phyloP scores from a whole-genome alignment of 73 alveolate genomes.

The Paramecium octaurelia region DNA sequence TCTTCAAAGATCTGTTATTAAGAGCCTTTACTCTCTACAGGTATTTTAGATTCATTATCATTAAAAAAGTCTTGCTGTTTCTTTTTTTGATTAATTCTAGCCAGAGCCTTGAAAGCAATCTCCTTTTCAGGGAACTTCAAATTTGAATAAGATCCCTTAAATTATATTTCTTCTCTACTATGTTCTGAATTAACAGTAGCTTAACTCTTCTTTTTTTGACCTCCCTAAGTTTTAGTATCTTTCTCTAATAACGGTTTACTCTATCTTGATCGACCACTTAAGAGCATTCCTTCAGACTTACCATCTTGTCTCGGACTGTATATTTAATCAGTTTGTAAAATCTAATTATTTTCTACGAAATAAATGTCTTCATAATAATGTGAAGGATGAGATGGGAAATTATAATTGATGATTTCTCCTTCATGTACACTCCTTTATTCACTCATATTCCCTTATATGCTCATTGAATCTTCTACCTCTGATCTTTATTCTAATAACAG shows the following conservation, averaged over 20 bases:
- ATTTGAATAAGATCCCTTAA: neutral
- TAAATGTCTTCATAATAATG: neutral
- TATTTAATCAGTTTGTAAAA: neutral
- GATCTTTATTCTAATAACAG: neutral
- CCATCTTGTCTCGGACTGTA: neutral
- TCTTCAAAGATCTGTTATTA: neutral
- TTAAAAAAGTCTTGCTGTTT: neutral
- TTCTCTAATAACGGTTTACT: neutral
- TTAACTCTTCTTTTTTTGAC: neutral
- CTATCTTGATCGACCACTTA: neutral
- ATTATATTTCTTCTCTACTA: neutral
- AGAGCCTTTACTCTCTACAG: neutral
- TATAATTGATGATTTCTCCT: neutral
- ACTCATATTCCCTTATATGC: neutral
- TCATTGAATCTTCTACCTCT: neutral
- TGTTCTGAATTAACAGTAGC: neutral
- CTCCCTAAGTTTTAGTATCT: neutral
- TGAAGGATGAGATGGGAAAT: constrained; percentile 8
- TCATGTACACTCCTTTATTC: neutral
- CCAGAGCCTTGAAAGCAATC: neutral
- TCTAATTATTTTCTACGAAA: neutral
- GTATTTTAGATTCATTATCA: constrained; percentile 7
- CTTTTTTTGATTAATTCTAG: neutral
- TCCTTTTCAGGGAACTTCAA: constrained; percentile 7
- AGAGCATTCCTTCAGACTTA: neutral